A percentile compares a stretch with the other conserved stretches of the same genome.
These are phyloP conservation scores for Bryoglossum gracile DNA, from an alignment of 495 filamentous ascomycete species.

Conservation along the genomic window DNA sequence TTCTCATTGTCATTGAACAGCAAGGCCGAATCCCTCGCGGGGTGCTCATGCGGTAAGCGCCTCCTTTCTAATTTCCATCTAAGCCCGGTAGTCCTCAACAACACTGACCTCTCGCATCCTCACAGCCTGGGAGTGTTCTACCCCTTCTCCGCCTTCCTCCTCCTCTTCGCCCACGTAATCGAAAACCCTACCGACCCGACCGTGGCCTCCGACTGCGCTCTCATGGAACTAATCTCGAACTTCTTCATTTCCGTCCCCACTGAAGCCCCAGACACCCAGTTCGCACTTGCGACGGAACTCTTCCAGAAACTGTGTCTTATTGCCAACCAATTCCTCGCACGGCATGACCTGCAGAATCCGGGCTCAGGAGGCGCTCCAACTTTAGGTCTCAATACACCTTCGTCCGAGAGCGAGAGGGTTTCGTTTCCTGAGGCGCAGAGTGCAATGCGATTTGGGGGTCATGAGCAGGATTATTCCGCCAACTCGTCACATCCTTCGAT, in stretches of 20 bases:
- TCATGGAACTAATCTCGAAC: background rate
- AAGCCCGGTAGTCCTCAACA: no score
- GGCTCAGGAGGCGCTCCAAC: no score
- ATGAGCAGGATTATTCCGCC: no score
- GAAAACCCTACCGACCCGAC: background rate
- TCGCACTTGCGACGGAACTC: background rate
- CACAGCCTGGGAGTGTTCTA: slow-evolving; percentile 11
- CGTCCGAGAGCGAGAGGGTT: no score
- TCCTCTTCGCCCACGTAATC: slow-evolving; percentile 41
- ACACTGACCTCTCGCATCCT: no score
- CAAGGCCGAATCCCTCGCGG: background rate
- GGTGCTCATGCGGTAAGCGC: background rate
- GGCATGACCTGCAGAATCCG: no score
- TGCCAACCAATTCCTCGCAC: background rate
- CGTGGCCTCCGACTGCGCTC: background rate
- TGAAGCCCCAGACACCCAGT: background rate
- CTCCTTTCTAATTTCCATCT: slow-evolving; percentile 1
- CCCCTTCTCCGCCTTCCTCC: slow-evolving; percentile 37
- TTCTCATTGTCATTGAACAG: background rate
- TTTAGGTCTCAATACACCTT: no score
- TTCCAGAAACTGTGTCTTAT: background rate
- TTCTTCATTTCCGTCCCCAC: background rate
- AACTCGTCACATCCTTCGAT: no score
- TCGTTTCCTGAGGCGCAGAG: no score
- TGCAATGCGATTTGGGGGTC: no score